Conservation (phyloP, 2,329 filamentous ascomycete species). For the Diaporthe longicolla region DNA sequence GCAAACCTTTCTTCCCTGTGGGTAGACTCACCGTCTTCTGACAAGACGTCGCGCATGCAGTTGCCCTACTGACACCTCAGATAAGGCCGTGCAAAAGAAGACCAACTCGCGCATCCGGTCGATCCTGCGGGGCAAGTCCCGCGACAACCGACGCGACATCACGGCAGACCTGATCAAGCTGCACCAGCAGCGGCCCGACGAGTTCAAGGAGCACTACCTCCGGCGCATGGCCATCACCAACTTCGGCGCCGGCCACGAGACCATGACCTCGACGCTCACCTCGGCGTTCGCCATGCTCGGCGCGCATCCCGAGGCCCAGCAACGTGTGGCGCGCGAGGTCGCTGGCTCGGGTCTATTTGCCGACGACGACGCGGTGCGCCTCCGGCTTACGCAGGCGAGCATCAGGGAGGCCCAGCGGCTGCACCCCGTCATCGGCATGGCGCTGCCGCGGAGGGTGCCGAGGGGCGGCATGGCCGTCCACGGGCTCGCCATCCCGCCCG, state of each 20-base stretch:
- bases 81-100: conserved; percentile 50
- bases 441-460: conserved; percentile 63
- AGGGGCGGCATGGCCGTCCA: conserved; percentile 54
- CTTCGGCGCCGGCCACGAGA: conserved; percentile 70
- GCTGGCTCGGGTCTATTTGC: conserved; percentile 39
- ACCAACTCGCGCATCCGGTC: conserved; percentile 46
- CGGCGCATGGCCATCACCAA: conserved; percentile 68
- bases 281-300: conserved; percentile 64
- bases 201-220: conserved; percentile 63
- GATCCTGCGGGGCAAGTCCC: conserved; percentile 41
- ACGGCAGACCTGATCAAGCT: conserved; percentile 62
- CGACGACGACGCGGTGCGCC: conserved; percentile 46
- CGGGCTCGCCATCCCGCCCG: conserved; percentile 57
- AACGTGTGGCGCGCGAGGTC: conserved; percentile 51
- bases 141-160: conserved; percentile 56
- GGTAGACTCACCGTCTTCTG: conserved; percentile 39
- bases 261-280: conserved; percentile 66
- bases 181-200: conserved; percentile 57
- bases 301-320: conserved; percentile 53
- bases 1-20: conserved; percentile 65
- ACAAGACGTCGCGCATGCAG: not conserved
- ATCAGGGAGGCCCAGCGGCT: conserved; percentile 67
- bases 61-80: not conserved
- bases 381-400: conserved; percentile 59
- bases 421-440: conserved; percentile 66